Evolutionary conservation across 1,284 basidiomycete species (phyloP).

Genomic region (Heterobasidion parviporum): DNA sequence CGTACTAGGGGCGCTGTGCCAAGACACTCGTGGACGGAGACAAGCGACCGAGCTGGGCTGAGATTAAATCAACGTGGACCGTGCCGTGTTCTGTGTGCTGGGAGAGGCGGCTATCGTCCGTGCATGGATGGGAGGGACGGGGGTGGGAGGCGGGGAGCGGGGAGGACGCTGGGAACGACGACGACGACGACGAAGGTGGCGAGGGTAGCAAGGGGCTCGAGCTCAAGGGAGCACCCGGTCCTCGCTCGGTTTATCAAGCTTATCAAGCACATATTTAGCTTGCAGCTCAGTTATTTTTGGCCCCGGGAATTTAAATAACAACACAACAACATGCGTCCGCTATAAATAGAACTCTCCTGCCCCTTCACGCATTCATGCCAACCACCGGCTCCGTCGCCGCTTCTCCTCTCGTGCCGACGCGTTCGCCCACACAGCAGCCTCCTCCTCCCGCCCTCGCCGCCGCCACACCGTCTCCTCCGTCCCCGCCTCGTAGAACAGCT

Average conservation of each 20-base stretch:
- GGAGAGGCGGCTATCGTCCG: conserved; percentile 1
- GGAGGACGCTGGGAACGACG: conserved; percentile 7
- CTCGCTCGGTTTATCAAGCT: conserved; percentile 1
- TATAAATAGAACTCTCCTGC: conserved; percentile 1
- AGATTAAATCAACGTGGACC: conserved; percentile 12
- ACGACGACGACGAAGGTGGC: conserved; percentile 2
- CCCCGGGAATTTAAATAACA: not conserved
- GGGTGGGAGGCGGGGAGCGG: conserved; percentile 6
- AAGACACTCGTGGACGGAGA: not conserved
- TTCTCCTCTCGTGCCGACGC: conserved; percentile 45
- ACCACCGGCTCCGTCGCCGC: conserved; percentile 35
- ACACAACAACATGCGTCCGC: not conserved
- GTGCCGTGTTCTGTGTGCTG: conserved; percentile 3
- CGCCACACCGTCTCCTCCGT: conserved; percentile 46
- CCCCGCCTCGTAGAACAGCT: conserved; percentile 65
- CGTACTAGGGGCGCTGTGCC: not conserved
- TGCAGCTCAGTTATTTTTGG: conserved; percentile 1
- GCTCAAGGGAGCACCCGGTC: too few species aligned
- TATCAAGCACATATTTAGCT: conserved; percentile 5
- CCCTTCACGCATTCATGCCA: conserved; percentile 10
- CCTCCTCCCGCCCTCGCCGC: conserved; percentile 25
- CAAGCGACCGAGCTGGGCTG: conserved; percentile 4
- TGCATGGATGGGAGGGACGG: conserved; percentile 4
- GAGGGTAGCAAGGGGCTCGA: not conserved
- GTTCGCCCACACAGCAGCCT: conserved; percentile 30